phyloP scores from a whole-genome alignment of 2,329 filamentous ascomycete genomes.

The Sclerotinia sclerotiorum region DNA sequence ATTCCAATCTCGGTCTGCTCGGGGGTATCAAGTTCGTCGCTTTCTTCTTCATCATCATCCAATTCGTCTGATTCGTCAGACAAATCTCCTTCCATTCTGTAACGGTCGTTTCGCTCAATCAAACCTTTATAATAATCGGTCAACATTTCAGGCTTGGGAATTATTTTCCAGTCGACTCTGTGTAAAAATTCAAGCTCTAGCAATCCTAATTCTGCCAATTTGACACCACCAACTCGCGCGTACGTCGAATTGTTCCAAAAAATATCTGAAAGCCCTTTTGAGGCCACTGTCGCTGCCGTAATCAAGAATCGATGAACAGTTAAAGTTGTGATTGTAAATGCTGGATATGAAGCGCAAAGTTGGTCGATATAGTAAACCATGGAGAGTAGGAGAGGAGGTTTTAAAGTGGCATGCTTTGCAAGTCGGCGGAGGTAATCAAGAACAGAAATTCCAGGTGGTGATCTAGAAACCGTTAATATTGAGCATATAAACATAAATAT shows the following conservation, averaged over 20 bases:
- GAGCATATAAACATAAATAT: not conserved
- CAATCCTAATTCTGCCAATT: slow-evolving; percentile 82
- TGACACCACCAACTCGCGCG: slow-evolving; percentile 88
- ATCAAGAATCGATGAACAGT: slow-evolving; percentile 98
- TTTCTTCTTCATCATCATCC: slow-evolving; percentile 31
- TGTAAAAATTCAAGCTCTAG: slow-evolving; percentile 92
- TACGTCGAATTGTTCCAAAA: slow-evolving; percentile 99
- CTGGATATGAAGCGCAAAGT: slow-evolving; percentile 84
- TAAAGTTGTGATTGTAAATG: slow-evolving; percentile 93
- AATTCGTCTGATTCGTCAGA: slow-evolving; percentile 24
- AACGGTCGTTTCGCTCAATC: slow-evolving; percentile 64
- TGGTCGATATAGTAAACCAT: slow-evolving; percentile 99
- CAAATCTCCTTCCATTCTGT: slow-evolving; percentile 45
- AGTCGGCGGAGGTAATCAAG: slow-evolving; percentile 89
- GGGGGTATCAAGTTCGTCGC: slow-evolving; percentile 40
- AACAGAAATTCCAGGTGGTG: slow-evolving; percentile 89
- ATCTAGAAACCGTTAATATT: slow-evolving; percentile 25
- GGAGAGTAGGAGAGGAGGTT: slow-evolving; percentile 88
- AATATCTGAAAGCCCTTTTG: slow-evolving; percentile 91
- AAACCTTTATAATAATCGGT: slow-evolving; percentile 91
- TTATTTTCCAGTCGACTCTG: slow-evolving; percentile 92
- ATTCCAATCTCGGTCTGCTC: slow-evolving; percentile 29
- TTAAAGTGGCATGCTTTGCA: slow-evolving; percentile 89
- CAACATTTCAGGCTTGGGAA: slow-evolving; percentile 89
- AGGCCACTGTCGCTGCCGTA: slow-evolving; percentile 89